phyloP scores from a whole-genome alignment of 768 basidiomycete species.

The Galerina marginata region DNA sequence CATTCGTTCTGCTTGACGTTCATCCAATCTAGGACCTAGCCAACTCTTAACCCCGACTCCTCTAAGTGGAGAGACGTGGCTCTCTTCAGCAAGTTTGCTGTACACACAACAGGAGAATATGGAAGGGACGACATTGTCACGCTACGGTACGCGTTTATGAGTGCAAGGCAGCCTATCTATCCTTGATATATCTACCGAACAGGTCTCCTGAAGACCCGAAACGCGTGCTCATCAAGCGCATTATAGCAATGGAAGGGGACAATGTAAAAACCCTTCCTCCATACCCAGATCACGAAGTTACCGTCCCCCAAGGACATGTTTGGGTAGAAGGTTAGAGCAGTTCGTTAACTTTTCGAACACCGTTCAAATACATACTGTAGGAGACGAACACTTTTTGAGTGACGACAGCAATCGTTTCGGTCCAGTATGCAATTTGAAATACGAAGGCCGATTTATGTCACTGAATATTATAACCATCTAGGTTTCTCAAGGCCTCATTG shows the following conservation, averaged over 20 bases:
- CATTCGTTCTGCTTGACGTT: constrained; percentile 8
- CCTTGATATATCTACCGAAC: not conserved
- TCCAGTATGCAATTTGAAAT: constrained; percentile 46
- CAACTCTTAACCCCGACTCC: constrained; percentile 76
- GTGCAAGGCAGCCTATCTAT: not conserved
- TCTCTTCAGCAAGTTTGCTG: constrained; percentile 60
- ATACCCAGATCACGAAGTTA: constrained; percentile 58
- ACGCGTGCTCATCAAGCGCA: constrained; percentile 65
- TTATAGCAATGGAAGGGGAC: constrained; percentile 69
- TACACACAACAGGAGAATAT: constrained; percentile 41
- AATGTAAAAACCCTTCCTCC: constrained; percentile 71
- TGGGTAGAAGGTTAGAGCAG: constrained; percentile 72
- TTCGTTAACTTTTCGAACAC: not conserved
- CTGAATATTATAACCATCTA: constrained; percentile 17
- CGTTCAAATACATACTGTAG: constrained; percentile 34
- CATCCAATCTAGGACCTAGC: constrained; percentile 41
- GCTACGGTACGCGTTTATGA: constrained; percentile 47
- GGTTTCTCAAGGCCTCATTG: constrained; percentile 54
- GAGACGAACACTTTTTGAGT: constrained; percentile 70
- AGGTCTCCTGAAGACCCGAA: constrained; percentile 67
- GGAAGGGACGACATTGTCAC: constrained; percentile 69
- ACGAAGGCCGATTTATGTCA: not conserved
- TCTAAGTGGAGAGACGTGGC: constrained; percentile 67
- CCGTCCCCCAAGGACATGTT: constrained; percentile 64
- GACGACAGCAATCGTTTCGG: constrained; percentile 78